Evolutionary conservation across 768 basidiomycete genomes (phyloP).

Genomic region (Hysterangium stoloniferum): DNA sequence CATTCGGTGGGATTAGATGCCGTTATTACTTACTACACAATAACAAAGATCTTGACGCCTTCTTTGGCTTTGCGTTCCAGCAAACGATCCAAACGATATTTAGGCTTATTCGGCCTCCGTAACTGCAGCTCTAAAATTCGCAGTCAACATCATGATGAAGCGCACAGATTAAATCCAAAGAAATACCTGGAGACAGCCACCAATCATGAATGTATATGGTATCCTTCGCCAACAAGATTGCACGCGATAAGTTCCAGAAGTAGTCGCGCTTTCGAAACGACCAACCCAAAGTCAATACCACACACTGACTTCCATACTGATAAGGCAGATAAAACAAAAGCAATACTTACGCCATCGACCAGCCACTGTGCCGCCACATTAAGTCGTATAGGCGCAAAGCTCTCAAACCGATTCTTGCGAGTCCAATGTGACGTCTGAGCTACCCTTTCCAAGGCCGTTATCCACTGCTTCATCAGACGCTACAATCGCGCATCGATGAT

Average conservation of each 20-base stretch:
- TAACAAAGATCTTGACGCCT: constrained; percentile 93
- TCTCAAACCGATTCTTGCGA: constrained; percentile 80
- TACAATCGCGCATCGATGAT: constrained; percentile 22
- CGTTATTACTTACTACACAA: constrained; percentile 65
- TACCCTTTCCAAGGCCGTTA: constrained; percentile 80
- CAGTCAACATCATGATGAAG: constrained; percentile 5
- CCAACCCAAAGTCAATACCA: too few relatives aligned
- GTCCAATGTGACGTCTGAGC: constrained; percentile 72
- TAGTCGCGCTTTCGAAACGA: constrained; percentile 72
- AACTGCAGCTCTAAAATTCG: constrained; percentile 61
- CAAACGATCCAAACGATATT: constrained; percentile 80
- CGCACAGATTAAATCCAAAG: not conserved
- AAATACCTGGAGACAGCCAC: constrained; percentile 86
- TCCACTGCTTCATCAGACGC: constrained; percentile 97
- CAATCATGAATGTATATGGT: constrained; percentile 95
- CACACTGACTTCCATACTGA: too few relatives aligned
- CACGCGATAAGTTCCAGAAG: constrained; percentile 93
- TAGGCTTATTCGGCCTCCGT: constrained; percentile 75
- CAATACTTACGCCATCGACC: constrained; percentile 86
- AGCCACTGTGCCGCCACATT: constrained; percentile 98
- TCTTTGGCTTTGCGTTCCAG: constrained; percentile 88
- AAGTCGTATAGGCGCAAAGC: constrained; percentile 86
- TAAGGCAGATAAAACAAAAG: too few relatives aligned
- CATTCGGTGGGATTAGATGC: not conserved
- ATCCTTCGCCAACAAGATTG: constrained; percentile 82